phyloP scores from a whole-genome alignment of 768 basidiomycete genomes.

The Podaxis pistillaris region DNA sequence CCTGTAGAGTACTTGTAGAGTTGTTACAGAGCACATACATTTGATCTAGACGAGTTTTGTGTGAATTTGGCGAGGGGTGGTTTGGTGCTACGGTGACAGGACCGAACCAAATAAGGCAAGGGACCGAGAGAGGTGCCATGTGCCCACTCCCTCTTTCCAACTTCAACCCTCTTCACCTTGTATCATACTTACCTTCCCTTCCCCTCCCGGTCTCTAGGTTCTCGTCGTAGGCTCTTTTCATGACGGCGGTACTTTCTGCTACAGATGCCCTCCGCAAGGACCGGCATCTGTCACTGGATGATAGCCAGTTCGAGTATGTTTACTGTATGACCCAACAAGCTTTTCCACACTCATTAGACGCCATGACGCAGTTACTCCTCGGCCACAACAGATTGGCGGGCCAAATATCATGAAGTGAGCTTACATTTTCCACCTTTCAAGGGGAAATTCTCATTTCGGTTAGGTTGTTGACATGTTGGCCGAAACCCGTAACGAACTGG shows the following conservation, averaged over 20 bases:
- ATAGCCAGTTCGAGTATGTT: conserved; percentile 58
- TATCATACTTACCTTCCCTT: conserved; percentile 6
- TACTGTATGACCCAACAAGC: conserved; percentile 16
- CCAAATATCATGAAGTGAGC: conserved; percentile 70
- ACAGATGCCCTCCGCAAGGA: conserved; percentile 60
- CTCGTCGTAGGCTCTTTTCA: conserved; percentile 22
- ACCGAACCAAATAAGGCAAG: conserved; percentile 30
- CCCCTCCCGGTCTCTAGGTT: conserved; percentile 14
- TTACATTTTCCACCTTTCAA: neutral
- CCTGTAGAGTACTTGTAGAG: conserved; percentile 32
- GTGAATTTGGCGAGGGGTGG: neutral
- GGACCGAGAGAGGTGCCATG: conserved; percentile 5
- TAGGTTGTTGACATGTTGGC: conserved; percentile 78
- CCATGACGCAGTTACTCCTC: conserved; percentile 47
- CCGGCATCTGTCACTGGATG: conserved; percentile 63
- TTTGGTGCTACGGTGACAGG: conserved; percentile 7
- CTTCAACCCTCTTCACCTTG: conserved; percentile 13
- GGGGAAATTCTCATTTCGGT: neutral
- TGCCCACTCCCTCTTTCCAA: conserved; percentile 4
- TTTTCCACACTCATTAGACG: conserved; percentile 17
- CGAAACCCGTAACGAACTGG: conserved; percentile 82
- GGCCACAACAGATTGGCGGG: conserved; percentile 66
- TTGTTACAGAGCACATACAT: neutral
- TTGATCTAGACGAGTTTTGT: neutral
- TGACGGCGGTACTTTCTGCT: conserved; percentile 67